Evolutionary conservation across 179 eudicot genomes (phyloP).

Genomic region (Beta macrorhiza): DNA sequence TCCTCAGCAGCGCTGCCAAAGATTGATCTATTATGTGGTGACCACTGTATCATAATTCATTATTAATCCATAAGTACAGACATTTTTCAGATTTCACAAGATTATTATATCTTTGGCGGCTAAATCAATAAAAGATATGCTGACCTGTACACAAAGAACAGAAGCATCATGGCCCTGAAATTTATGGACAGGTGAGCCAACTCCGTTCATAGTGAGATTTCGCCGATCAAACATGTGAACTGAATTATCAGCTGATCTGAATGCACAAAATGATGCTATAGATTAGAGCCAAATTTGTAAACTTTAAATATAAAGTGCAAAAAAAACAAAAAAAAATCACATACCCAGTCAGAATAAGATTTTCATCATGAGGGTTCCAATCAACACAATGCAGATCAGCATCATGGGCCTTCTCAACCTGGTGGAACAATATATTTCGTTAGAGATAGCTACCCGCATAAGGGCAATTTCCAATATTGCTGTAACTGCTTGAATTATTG

Average conservation of each 20-base stretch:
- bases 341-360: slow-evolving; percentile 87
- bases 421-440: slow-evolving; percentile 13
- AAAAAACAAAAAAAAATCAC: neutral
- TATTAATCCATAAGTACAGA: slow-evolving; percentile 7
- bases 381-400: slow-evolving; percentile 98
- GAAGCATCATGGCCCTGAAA: slow-evolving; percentile 80
- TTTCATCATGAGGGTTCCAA: slow-evolving; percentile 85
- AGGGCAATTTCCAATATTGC: neutral
- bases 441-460: neutral
- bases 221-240: slow-evolving; percentile 92
- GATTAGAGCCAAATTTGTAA: slow-evolving; percentile 3
- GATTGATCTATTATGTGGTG: slow-evolving; percentile 74
- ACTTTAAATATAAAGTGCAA: neutral
- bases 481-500: neutral
- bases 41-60: slow-evolving; percentile 67
- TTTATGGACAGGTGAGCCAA: slow-evolving; percentile 73
- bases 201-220: slow-evolving; percentile 61
- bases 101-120: neutral
- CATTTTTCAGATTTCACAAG: neutral
- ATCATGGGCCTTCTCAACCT: slow-evolving; percentile 95
- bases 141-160: slow-evolving; percentile 89
- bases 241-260: slow-evolving; percentile 90
- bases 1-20: slow-evolving; percentile 98
- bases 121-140: neutral
- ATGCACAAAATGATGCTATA: slow-evolving; percentile 8